phyloP scores from a whole-genome alignment of 495 filamentous ascomycete genomes.

The Cercophora newfieldiana region DNA sequence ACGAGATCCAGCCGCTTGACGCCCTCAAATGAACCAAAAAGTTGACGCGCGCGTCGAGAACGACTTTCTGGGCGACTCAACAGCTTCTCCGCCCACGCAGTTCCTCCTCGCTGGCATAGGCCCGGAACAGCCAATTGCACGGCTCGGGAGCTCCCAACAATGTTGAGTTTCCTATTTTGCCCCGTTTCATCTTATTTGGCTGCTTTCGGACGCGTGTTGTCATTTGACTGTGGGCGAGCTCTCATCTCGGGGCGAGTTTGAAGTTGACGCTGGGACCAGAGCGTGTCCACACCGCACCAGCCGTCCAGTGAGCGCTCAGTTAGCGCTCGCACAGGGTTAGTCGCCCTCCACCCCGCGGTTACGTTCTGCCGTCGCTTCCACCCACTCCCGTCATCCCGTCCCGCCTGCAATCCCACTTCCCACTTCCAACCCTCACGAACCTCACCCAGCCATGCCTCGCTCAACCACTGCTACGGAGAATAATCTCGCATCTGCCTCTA shows the following conservation, averaged over 20 bases:
- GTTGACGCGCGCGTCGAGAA: slow-evolving; percentile 29
- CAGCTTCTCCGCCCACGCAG: background rate
- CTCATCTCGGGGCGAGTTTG: slow-evolving; percentile 15
- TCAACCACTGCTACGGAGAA: background rate
- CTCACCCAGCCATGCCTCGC: background rate
- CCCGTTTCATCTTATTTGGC: slow-evolving; percentile 30
- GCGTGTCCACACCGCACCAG: background rate
- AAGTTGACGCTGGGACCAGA: slow-evolving; percentile 18
- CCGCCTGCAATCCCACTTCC: no score
- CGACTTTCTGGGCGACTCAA: slow-evolving; percentile 1
- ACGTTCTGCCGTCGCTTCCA: slow-evolving; percentile 6
- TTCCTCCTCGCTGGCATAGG: background rate
- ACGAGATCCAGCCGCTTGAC: slow-evolving; percentile 12
- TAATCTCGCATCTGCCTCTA: background rate
- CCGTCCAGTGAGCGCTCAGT: background rate
- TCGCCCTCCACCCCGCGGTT: slow-evolving; percentile 6
- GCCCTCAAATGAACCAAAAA: slow-evolving; percentile 5
- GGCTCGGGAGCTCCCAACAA: background rate
- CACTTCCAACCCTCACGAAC: background rate
- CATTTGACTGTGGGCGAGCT: slow-evolving; percentile 15
- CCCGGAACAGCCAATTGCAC: slow-evolving; percentile 24
- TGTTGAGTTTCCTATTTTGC: slow-evolving; percentile 15
- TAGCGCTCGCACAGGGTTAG: slow-evolving; percentile 4
- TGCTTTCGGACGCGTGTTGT: slow-evolving; percentile 16
- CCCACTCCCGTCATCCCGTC: background rate